These are phyloP conservation scores for Aspergillus diversus DNA, from an alignment of 495 filamentous ascomycete genomes.

Conservation along the genomic window DNA sequence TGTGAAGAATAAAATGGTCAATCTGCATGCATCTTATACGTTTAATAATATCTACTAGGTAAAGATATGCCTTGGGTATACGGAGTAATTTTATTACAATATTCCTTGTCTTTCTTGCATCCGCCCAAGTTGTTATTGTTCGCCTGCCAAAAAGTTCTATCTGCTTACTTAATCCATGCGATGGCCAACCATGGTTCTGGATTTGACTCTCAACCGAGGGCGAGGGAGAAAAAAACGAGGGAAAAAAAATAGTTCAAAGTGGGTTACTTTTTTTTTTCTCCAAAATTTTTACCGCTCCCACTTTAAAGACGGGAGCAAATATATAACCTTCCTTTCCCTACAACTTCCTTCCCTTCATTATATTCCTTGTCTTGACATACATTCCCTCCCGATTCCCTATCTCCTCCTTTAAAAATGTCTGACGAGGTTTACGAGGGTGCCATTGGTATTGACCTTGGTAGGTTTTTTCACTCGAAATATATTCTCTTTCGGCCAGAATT, in stretches of 20 bases:
- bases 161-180: constrained; percentile 23
- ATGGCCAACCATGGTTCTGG: constrained; percentile 20
- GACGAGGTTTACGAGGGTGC: constrained; percentile 98
- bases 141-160: constrained; percentile 3
- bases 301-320: constrained; percentile 30
- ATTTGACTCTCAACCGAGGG: constrained; percentile 24
- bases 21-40: too few species aligned
- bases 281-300: constrained; percentile 29
- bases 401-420: constrained; percentile 62
- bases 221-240: constrained; percentile 16
- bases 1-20: too few species aligned
- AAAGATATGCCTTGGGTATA: too few species aligned
- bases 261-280: constrained; percentile 26
- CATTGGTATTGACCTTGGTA: constrained; percentile 99
- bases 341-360: constrained; percentile 19
- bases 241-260: constrained; percentile 27
- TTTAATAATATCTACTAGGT: too few species aligned
- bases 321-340: constrained; percentile 21
- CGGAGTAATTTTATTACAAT: too few species aligned
- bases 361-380: constrained; percentile 17
- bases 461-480: constrained; percentile 32
- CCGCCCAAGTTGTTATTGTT: not conserved
- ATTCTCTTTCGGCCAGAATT: not conserved
- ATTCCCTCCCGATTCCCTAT: constrained; percentile 27
- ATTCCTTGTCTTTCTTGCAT: too few species aligned